Conservation (phyloP, 768 basidiomycete species). For the Pleurotus ostreatus region DNA sequence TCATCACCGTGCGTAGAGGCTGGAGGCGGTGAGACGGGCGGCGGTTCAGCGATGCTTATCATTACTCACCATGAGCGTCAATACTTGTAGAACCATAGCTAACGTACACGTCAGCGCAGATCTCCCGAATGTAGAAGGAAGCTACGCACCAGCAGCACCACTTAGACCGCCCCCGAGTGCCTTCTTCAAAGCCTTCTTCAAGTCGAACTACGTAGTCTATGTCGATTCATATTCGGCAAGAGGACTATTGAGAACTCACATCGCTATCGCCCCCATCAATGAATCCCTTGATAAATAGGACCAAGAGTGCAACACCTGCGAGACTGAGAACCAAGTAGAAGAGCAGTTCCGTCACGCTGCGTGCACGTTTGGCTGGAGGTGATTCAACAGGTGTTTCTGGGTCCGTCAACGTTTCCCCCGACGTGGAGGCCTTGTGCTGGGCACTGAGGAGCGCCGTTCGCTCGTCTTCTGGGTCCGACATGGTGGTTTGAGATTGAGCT, state of each 20-base stretch:
- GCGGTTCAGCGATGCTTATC: not conserved
- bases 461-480: not conserved
- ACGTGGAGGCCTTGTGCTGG: not conserved
- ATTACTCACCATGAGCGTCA: slow-evolving; percentile 68
- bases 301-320: slow-evolving; percentile 34
- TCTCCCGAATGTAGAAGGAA: not conserved
- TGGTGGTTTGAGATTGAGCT: too few species aligned
- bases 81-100: slow-evolving; percentile 94
- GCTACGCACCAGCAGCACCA: slow-evolving; percentile 68
- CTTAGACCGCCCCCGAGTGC: slow-evolving; percentile 90
- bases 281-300: slow-evolving; percentile 63
- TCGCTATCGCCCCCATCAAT: slow-evolving; percentile 66
- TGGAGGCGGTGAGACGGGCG: slow-evolving; percentile 18
- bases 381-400: not conserved
- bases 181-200: slow-evolving; percentile 66
- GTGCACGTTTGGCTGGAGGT: not conserved
- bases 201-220: slow-evolving; percentile 63
- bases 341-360: slow-evolving; percentile 16
- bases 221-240: not conserved
- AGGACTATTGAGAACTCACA: slow-evolving; percentile 25
- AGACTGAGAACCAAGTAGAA: slow-evolving; percentile 31
- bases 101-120: slow-evolving; percentile 1
- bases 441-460: not conserved
- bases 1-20: slow-evolving; percentile 97
- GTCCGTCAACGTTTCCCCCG: not conserved